Base-by-base conservation (phyloP, 306 rosid genomes). In the Dalbergia cultrata region DNA sequence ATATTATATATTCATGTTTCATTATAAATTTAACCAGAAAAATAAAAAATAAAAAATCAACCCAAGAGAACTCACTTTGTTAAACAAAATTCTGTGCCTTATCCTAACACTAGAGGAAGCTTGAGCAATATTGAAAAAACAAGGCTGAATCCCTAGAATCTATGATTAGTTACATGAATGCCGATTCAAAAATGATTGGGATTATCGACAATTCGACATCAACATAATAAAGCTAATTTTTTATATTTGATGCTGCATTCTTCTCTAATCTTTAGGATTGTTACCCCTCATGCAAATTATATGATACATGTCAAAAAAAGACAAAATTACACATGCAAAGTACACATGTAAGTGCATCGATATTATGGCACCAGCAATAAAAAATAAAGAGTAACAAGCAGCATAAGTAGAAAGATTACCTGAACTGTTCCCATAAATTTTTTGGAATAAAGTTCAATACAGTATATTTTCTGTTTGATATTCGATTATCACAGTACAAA, bases 361-460 rank as follows among this genome's bases (percentile, higher is more conserved):
- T 13, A 64, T 56, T 21, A 69, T 50, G 57, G 53, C 59, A 79
- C 76, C 58, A 34, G 37, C 54, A 64, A 47, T 75, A 21, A 69
- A 37, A 85, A 70, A 44, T 33, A 81, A 75, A 37, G 65, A 73
- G 19, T 45, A 73, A 79, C 66, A 17, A 75, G 64, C 37, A 82
- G 44, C 34, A 67, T 80, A 56, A 67, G 71, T 52, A 60, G 75
- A 84, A 75, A 41, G 69, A 52, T 85, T 82, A 95, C 99, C 99
- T 90, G 94, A 95, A 95, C 80, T 95, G 99, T 81, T 95, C 99
- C 96, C 93, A 88, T 88, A 95, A 81, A 85, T 95, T 95, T 87
- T 95, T 95, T 0, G 99, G 99, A 76, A 95, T 92, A 82, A 95
- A 95, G 87, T 93, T 95, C 74, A 91, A 74, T 44, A 93, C 11